Percentiles rank a stretch among this genome's conserved stretches.
Evolutionary conservation across 164 flowering plant genomes (phyloP).

Genomic region (Umbilicus rupestris): DNA sequence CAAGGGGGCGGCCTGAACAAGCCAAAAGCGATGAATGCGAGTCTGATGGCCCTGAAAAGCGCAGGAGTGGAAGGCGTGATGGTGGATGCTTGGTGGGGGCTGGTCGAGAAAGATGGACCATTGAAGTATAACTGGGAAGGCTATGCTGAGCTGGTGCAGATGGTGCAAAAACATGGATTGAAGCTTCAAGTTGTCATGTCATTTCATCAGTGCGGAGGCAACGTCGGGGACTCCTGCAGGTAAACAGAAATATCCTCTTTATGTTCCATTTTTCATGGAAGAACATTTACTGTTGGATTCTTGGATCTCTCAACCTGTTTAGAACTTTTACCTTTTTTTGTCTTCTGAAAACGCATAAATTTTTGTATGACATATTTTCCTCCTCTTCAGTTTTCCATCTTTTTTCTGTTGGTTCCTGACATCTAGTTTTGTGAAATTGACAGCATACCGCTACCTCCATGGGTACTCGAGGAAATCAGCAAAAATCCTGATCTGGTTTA

Average conservation of each 20-base stretch:
- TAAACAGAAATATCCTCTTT: constrained; percentile 24
- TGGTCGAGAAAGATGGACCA: constrained; percentile 50
- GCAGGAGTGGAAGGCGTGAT: constrained; percentile 61
- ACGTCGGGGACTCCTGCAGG: constrained; percentile 15
- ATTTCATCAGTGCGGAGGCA: constrained; percentile 33
- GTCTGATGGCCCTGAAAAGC: constrained; percentile 56
- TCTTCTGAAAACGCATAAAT: background rate
- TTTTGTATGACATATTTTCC: background rate
- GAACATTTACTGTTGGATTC: constrained; percentile 9
- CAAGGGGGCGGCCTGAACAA: constrained; percentile 2
- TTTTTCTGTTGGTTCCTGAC: background rate
- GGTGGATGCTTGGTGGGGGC: constrained; percentile 67
- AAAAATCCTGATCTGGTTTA: constrained; percentile 30
- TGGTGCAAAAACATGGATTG: constrained; percentile 35
- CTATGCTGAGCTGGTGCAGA: constrained; percentile 40
- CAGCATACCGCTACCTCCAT: constrained; percentile 7
- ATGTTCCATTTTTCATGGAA: constrained; percentile 42
- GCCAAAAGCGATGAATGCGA: constrained; percentile 32
- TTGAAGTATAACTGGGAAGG: constrained; percentile 41
- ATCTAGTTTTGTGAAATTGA: background rate
- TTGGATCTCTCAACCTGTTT: background rate
- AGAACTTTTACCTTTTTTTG: background rate
- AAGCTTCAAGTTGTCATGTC: constrained; percentile 52
- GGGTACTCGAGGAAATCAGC: constrained; percentile 39
- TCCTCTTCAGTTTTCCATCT: background rate